Percentiles rank a stretch among this genome's conserved stretches.
These are phyloP conservation scores for Apiospora hydei DNA, from an alignment of 2,329 filamentous ascomycete species.

Conservation along the genomic window DNA sequence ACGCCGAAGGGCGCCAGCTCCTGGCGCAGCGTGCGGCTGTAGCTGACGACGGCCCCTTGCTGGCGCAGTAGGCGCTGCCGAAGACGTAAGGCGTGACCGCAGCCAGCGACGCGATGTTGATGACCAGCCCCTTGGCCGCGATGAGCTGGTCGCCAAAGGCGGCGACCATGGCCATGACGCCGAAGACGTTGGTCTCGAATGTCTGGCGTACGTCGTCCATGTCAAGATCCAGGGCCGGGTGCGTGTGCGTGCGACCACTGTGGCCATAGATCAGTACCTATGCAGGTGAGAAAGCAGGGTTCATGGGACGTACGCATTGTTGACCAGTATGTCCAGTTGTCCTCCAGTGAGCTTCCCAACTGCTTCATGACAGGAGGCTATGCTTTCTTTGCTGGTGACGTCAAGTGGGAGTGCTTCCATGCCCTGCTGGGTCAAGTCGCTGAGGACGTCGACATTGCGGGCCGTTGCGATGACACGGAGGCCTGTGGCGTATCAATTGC, in stretches of 20 bases:
- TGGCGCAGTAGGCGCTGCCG: slow-evolving; percentile 60
- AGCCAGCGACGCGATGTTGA: slow-evolving; percentile 62
- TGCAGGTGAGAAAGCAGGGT: neutral
- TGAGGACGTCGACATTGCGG: slow-evolving; percentile 56
- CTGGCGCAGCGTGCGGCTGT: slow-evolving; percentile 60
- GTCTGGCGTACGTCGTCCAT: slow-evolving; percentile 57
- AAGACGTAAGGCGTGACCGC: slow-evolving; percentile 61
- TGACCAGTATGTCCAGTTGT: slow-evolving; percentile 65
- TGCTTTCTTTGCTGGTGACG: slow-evolving; percentile 60
- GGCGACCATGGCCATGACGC: slow-evolving; percentile 59
- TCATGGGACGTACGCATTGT: slow-evolving; percentile 60
- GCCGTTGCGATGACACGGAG: slow-evolving; percentile 65
- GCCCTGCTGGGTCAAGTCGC: slow-evolving; percentile 52
- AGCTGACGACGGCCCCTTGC: slow-evolving; percentile 61
- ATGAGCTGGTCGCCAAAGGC: slow-evolving; percentile 56
- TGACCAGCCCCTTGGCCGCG: slow-evolving; percentile 53
- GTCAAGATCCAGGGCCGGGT: slow-evolving; percentile 57
- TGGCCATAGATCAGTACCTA: slow-evolving; percentile 28
- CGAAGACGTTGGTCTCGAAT: slow-evolving; percentile 63
- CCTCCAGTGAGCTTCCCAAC: slow-evolving; percentile 58
- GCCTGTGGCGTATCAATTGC: slow-evolving; percentile 41
- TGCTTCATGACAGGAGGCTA: slow-evolving; percentile 55
- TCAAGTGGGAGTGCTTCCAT: slow-evolving; percentile 61
- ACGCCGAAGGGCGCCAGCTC: slow-evolving; percentile 62
- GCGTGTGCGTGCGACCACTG: slow-evolving; percentile 57